Conservation (phyloP, 768 basidiomycete genomes). For the Leucocoprinus leucothites region DNA sequence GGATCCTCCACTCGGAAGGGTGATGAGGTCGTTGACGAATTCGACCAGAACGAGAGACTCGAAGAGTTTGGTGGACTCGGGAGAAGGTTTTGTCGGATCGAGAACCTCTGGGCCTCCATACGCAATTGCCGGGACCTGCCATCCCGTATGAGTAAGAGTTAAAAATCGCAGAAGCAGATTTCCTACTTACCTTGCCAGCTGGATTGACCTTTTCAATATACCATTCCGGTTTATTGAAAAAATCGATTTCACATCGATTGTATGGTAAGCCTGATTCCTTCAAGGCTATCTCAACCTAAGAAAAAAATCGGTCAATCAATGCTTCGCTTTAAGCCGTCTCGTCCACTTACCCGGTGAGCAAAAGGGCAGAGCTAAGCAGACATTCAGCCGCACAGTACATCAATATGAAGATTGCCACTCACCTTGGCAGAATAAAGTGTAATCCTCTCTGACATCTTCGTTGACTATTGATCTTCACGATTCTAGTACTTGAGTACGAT, state of each 20-base stretch:
- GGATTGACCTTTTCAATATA: conserved; percentile 63
- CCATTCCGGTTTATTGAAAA: conserved; percentile 68
- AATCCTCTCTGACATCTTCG: conserved; percentile 19
- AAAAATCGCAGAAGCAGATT: neutral
- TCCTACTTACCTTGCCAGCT: conserved; percentile 50
- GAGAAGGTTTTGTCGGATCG: conserved; percentile 50
- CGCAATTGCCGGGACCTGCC: conserved; percentile 53
- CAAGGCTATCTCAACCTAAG: conserved; percentile 58
- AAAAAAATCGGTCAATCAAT: neutral
- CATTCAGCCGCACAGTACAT: too few relatives aligned
- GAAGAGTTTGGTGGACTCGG: conserved; percentile 55
- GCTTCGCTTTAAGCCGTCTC: too few relatives aligned
- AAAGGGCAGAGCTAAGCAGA: conserved; percentile 50
- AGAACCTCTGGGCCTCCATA: conserved; percentile 59
- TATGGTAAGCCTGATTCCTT: conserved; percentile 48
- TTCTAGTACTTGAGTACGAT: too few relatives aligned
- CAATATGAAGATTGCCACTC: neutral
- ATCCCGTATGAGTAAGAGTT: neutral
- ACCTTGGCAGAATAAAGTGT: conserved; percentile 50
- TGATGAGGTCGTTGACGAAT: conserved; percentile 58
- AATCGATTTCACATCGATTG: conserved; percentile 54
- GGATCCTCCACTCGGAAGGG: neutral
- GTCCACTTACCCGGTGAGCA: conserved; percentile 53
- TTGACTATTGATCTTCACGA: too few relatives aligned
- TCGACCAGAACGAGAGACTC: conserved; percentile 67